Evolutionary conservation across 495 filamentous ascomycete genomes (phyloP).

Genomic region (Mytilinidion resinicola): DNA sequence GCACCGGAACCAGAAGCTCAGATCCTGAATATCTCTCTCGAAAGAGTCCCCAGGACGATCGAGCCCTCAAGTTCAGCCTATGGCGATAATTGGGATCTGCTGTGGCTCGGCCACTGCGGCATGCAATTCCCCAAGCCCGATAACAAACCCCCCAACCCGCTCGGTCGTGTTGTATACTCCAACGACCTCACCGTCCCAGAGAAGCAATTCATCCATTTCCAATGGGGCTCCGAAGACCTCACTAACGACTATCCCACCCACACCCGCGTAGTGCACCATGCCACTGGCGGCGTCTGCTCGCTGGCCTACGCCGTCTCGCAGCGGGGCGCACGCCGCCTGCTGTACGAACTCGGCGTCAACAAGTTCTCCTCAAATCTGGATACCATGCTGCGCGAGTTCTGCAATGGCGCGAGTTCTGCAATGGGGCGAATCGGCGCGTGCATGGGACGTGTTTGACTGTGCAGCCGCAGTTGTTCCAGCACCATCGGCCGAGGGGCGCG

Average conservation of each 20-base stretch:
- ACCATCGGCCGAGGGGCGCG: slow-evolving; percentile 38
- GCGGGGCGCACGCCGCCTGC: slow-evolving; percentile 48
- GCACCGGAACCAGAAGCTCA: not conserved
- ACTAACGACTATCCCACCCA: slow-evolving; percentile 18
- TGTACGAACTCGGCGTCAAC: slow-evolving; percentile 44
- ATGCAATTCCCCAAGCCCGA: slow-evolving; percentile 22
- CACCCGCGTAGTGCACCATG: slow-evolving; percentile 43
- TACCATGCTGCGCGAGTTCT: slow-evolving; percentile 44
- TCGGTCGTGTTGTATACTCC: slow-evolving; percentile 17
- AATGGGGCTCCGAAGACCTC: slow-evolving; percentile 4
- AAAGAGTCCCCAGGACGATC: not conserved
- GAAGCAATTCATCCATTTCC: slow-evolving; percentile 7
- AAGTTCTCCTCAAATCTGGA: slow-evolving; percentile 43
- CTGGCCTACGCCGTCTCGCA: slow-evolving; percentile 52
- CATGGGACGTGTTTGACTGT: slow-evolving; percentile 39
- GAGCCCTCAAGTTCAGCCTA: slow-evolving; percentile 38
- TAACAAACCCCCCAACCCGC: not conserved
- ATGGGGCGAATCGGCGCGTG: not conserved
- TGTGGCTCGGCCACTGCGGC: slow-evolving; percentile 29
- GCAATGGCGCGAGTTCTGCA: slow-evolving; percentile 30
- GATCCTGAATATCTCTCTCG: slow-evolving; percentile 18
- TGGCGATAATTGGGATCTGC: slow-evolving; percentile 47
- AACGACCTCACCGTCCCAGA: slow-evolving; percentile 28
- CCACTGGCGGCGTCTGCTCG: slow-evolving; percentile 44
- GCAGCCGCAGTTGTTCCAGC: slow-evolving; percentile 43